Evolutionary conservation across 2,329 filamentous ascomycete species (phyloP).

Genomic region (Aspergillus sp.): DNA sequence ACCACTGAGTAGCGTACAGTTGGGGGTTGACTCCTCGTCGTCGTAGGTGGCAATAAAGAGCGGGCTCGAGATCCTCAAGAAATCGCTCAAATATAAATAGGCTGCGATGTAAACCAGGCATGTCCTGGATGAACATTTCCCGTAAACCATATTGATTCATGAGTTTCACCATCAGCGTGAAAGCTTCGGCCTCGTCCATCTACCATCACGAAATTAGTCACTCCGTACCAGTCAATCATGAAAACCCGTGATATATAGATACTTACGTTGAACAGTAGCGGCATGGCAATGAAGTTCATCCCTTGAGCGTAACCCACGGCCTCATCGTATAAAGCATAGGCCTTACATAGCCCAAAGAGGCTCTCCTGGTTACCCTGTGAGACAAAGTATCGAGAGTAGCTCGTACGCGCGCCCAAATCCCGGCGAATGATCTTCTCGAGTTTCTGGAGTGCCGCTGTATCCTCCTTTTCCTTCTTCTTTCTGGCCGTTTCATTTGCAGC

Average conservation of each 20-base stretch:
- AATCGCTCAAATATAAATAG: conserved; percentile 94
- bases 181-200: conserved; percentile 98
- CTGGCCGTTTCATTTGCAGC: conserved; percentile 64
- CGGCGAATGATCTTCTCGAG: conserved; percentile 89
- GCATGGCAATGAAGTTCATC: conserved; percentile 99
- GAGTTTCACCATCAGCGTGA: conserved; percentile 84
- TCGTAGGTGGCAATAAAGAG: conserved; percentile 89
- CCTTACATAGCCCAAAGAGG: conserved; percentile 93
- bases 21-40: conserved; percentile 84
- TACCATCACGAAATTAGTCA: conserved; percentile 32
- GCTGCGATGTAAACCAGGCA: conserved; percentile 91
- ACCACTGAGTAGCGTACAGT: conserved; percentile 98
- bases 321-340: conserved; percentile 93
- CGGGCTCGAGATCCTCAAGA: conserved; percentile 89
- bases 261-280: conserved; percentile 84
- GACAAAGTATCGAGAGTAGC: conserved; percentile 93
- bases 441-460: conserved; percentile 70
- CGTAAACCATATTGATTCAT: conserved; percentile 97
- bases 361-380: conserved; percentile 89
- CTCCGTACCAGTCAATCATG: background rate
- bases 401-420: conserved; percentile 88
- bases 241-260: background rate
- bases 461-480: conserved; percentile 77
- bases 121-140: conserved; percentile 91
- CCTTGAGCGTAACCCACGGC: conserved; percentile 95